Evolutionary conservation across 345 rosid species (phyloP), one percentile per base, ranked within the genome.

Genomic region (Euphorbia tirucalli): DNA sequence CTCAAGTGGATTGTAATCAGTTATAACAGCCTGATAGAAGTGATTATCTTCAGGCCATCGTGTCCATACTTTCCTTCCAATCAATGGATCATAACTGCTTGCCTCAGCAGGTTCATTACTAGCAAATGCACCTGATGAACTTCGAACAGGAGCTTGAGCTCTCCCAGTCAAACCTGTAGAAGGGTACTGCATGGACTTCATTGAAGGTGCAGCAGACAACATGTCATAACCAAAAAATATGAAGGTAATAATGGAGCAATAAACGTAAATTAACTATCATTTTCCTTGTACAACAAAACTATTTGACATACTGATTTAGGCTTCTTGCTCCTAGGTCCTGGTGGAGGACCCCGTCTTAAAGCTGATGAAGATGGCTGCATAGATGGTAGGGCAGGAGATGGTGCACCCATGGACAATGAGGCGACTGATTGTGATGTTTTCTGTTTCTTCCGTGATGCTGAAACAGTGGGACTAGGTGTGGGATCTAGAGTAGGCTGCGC

Each of bases 21-120:
- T 86, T 70, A 93, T 90, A 74, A 88, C 83, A 82, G 98, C 98
- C 81, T 93, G 91, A 73, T 93, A 93, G 77, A 87, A 93, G 78
- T 85, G 81, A 77, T 92, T 89, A 78, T 93, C 98, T 58, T 85
- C 96, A 48, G 98, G 98, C 98, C 98, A 94, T 77, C 92, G 87
- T 56, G 95, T 94, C 98, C 97, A 92, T 48, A 94, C 96, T 87
- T 90, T 90, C 83, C 78, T 87, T 72, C 96, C 97, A 70, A 95
- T 75, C 70, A 92, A 83, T 27, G 88, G 87, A 79, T 92, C 91
- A 76, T 71, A 85, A 39, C 87, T 77, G 71, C 88, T 81, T 30
- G 90, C 79, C 68, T 85, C 89, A 70, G 91, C 89, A 74, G 92
- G 82, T 77, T 82, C 93, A 78, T 87, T 90, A 19, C 87, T 67